Conservation (phyloP, 768 basidiomycete genomes). For the Neoboletus subvelutipes region DNA sequence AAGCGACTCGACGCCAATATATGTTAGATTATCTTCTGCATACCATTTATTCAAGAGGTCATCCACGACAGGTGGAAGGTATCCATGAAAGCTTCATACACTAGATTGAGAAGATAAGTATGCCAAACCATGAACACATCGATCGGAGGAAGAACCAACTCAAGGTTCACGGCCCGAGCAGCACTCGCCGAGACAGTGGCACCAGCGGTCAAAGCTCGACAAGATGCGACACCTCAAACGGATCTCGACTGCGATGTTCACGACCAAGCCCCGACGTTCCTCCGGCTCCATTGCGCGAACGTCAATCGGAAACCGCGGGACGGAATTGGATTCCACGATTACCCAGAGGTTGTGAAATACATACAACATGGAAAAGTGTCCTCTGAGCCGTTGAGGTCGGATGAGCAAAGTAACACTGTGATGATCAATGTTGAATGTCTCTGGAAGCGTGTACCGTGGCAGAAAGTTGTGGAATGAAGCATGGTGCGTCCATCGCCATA, state of each 20-base stretch:
- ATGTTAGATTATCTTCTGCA: constrained; percentile 19
- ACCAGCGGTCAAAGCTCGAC: constrained; percentile 31
- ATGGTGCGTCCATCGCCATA: not conserved
- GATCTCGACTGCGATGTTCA: constrained; percentile 38
- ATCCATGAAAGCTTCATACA: constrained; percentile 16
- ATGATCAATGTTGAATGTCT: constrained; percentile 14
- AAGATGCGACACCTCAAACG: not conserved
- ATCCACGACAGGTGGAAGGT: not conserved
- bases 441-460: constrained; percentile 16
- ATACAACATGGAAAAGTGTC: constrained; percentile 30
- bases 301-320: constrained; percentile 9
- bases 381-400: constrained; percentile 26
- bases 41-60: constrained; percentile 21
- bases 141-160: constrained; percentile 32
- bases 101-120: constrained; percentile 39
- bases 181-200: constrained; percentile 6
- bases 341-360: constrained; percentile 27
- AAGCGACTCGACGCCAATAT: not conserved
- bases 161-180: not conserved
- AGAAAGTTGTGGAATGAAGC: too few relatives aligned
- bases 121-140: constrained; percentile 45
- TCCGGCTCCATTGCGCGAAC: constrained; percentile 21
- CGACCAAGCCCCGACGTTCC: constrained; percentile 40
- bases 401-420: constrained; percentile 15
- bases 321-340: constrained; percentile 20